Conservation (phyloP, 2,329 filamentous ascomycete genomes). For the Alternaria conjuncta region DNA sequence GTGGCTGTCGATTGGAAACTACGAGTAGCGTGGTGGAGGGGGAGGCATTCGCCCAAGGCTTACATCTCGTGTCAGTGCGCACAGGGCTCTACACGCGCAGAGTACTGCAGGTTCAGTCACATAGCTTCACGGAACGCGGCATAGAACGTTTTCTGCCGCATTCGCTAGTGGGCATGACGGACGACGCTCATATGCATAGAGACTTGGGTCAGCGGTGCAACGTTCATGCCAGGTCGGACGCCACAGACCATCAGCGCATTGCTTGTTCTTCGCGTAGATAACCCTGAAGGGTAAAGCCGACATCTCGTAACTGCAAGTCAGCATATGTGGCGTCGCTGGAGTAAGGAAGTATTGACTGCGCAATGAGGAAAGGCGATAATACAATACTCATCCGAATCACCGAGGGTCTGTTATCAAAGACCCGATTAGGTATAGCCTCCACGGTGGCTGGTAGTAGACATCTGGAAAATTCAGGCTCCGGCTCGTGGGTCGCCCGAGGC, state of each 20-base stretch:
- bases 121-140: background rate
- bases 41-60: background rate
- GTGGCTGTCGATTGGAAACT: constrained; percentile 9
- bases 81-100: background rate
- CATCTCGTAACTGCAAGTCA: constrained; percentile 32
- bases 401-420: constrained; percentile 20
- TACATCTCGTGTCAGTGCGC: constrained; percentile 1
- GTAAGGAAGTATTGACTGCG: constrained; percentile 16
- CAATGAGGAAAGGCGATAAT: constrained; percentile 8
- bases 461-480: background rate
- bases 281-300: constrained; percentile 16
- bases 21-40: constrained; percentile 13
- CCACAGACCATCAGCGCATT: constrained; percentile 11
- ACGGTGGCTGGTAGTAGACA: background rate
- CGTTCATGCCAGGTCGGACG: constrained; percentile 18
- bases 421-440: constrained; percentile 15
- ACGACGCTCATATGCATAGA: background rate
- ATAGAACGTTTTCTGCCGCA: constrained; percentile 8
- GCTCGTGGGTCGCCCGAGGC: background rate
- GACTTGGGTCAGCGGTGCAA: constrained; percentile 11
- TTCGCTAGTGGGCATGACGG: background rate
- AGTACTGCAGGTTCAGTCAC: background rate
- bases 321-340: constrained; percentile 24
- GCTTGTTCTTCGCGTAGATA: constrained; percentile 26
- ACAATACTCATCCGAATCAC: background rate